phyloP scores from a whole-genome alignment of 2,329 filamentous ascomycete genomes.

The Tolypocladium guangdongense region DNA sequence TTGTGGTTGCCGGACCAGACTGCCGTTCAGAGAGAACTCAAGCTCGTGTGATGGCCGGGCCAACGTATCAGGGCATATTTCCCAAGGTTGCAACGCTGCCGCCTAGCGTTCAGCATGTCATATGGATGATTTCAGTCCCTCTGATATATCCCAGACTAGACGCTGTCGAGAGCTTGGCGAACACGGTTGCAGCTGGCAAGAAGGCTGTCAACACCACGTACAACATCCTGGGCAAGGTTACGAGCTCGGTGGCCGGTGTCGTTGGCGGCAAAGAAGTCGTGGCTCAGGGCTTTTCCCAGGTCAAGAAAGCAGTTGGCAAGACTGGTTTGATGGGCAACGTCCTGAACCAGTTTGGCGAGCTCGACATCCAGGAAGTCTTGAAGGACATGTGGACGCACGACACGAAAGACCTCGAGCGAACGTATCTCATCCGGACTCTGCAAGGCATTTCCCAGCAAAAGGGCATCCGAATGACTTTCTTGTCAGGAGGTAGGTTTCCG shows the following conservation, averaged over 20 bases:
- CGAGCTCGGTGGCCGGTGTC: constrained; percentile 87
- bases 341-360: constrained; percentile 89
- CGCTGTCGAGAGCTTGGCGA: constrained; percentile 79
- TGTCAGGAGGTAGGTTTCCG: constrained; percentile 61
- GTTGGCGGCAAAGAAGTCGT: constrained; percentile 92
- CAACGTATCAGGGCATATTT: constrained; percentile 94
- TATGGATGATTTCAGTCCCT: constrained; percentile 92
- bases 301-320: constrained; percentile 96
- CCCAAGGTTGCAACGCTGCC: constrained; percentile 88
- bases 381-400: constrained; percentile 98
- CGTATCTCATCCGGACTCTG: constrained; percentile 89
- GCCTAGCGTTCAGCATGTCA: constrained; percentile 87
- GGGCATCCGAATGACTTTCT: constrained; percentile 90
- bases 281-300: constrained; percentile 81
- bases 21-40: constrained; percentile 86
- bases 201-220: constrained; percentile 94
- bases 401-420: constrained; percentile 91
- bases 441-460: constrained; percentile 95
- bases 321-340: constrained; percentile 91
- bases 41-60: constrained; percentile 85
- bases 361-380: constrained; percentile 88
- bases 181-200: constrained; percentile 89
- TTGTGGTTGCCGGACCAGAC: constrained; percentile 83
- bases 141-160: constrained; percentile 86
- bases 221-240: constrained; percentile 90